These are phyloP conservation scores for Leptographium procerum DNA, from an alignment of 2,329 filamentous ascomycete species.

Conservation along the genomic window DNA sequence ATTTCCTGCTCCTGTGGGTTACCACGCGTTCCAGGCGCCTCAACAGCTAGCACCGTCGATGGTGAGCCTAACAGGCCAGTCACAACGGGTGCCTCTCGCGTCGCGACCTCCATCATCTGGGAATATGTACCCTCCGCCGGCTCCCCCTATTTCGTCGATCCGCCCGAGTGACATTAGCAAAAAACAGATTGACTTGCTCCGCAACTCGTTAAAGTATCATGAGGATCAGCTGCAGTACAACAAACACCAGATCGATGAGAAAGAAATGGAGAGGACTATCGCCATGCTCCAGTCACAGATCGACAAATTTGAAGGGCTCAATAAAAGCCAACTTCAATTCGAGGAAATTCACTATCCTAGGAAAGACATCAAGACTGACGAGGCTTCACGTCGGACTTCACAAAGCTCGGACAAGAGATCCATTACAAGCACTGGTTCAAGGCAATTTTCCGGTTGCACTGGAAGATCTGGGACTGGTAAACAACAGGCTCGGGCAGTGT, in stretches of 20 bases:
- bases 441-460: constrained; percentile 1
- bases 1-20: constrained; percentile 5
- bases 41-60: not conserved
- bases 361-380: constrained; percentile 5
- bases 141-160: constrained; percentile 45
- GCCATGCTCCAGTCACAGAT: constrained; percentile 24
- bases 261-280: constrained; percentile 36
- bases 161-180: constrained; percentile 48
- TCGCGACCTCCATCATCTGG: not conserved
- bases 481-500: constrained; percentile 6
- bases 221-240: constrained; percentile 51
- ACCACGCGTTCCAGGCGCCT: not conserved
- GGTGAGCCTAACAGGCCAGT: not conserved
- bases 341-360: constrained; percentile 33
- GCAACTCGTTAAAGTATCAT: constrained; percentile 40
- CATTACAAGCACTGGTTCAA: not conserved
- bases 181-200: constrained; percentile 43
- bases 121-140: constrained; percentile 16
- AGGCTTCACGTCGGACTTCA: constrained; percentile 14
- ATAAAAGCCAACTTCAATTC: constrained; percentile 31
- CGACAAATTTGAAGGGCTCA: constrained; percentile 32
- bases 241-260: constrained; percentile 50
- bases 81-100: not conserved
- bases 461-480: constrained; percentile 11
- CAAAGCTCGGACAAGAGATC: not conserved